Evolutionary conservation across 164 flowering plant genomes (phyloP).

Genomic region (Annona cherimola): DNA sequence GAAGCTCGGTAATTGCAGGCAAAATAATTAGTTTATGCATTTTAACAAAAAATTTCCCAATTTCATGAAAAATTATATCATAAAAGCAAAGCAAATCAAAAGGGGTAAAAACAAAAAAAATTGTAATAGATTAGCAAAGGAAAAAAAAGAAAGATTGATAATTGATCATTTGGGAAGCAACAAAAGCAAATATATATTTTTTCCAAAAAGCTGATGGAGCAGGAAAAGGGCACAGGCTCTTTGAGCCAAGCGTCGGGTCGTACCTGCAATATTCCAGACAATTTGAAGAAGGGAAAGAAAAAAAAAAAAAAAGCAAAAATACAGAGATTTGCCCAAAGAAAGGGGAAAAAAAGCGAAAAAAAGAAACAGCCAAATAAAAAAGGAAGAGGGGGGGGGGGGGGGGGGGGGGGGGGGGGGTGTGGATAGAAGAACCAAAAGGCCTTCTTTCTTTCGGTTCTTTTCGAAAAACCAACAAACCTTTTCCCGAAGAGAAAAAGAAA

Average conservation of each 20-base stretch:
- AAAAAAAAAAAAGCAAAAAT: not conserved
- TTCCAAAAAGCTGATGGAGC: constrained; percentile 2
- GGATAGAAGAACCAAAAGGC: not conserved
- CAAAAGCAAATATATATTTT: constrained; percentile 7
- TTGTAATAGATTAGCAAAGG: too few relatives aligned
- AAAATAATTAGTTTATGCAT: not conserved
- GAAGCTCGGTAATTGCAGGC: not conserved
- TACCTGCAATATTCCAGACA: constrained; percentile 26
- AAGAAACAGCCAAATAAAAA: not conserved
- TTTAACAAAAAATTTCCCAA: constrained; percentile 4
- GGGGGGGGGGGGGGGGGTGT: too few relatives aligned
- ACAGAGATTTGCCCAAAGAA: not conserved
- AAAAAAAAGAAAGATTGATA: not conserved
- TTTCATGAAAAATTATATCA: not conserved
- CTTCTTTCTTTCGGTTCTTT: not conserved
- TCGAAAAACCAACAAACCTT: not conserved
- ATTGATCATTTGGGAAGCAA: not conserved
- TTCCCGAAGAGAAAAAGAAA: not conserved
- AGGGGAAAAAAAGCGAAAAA: not conserved
- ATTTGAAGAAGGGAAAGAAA: constrained; percentile 11
- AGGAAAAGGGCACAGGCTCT: constrained; percentile 28
- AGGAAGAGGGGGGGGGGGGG: too few relatives aligned
- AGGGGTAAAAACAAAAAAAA: not conserved
- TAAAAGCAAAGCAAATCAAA: not conserved
- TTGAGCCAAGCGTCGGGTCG: constrained; percentile 26